Percentiles rank a stretch among this genome's conserved stretches.
phyloP scores from a whole-genome alignment of 306 rosid genomes.

The Quercus suber region DNA sequence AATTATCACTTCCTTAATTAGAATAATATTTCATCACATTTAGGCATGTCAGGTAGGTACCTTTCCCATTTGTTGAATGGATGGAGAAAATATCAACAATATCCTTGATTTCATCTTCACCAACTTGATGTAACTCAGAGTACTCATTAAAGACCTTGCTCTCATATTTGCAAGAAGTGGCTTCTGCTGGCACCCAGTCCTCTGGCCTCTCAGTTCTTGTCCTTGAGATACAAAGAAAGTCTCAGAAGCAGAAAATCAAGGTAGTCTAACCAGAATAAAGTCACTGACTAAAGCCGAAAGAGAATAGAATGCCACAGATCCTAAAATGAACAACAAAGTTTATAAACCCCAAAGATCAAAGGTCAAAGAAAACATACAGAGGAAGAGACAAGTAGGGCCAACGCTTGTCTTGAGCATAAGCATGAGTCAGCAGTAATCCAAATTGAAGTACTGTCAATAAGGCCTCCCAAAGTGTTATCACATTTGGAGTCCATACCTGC shows the following conservation, averaged over 20 bases:
- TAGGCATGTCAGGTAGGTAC: slow-evolving; percentile 34
- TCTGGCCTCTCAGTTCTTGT: slow-evolving; percentile 80
- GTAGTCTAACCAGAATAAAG: slow-evolving; percentile 13
- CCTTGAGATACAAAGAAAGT: slow-evolving; percentile 42
- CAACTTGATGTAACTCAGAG: slow-evolving; percentile 33
- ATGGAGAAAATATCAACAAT: slow-evolving; percentile 58
- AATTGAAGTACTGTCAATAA: slow-evolving; percentile 79
- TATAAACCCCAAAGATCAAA: background rate
- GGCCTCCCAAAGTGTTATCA: slow-evolving; percentile 90
- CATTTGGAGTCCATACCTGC: slow-evolving; percentile 95
- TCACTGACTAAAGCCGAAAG: background rate
- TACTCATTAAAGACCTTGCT: slow-evolving; percentile 7
- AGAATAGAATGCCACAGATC: slow-evolving; percentile 9
- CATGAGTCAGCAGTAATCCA: slow-evolving; percentile 80
- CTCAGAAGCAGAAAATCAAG: slow-evolving; percentile 26
- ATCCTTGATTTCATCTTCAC: slow-evolving; percentile 32
- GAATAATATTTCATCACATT: slow-evolving; percentile 10
- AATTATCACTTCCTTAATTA: background rate
- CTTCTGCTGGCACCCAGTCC: slow-evolving; percentile 91
- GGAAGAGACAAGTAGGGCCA: slow-evolving; percentile 92
- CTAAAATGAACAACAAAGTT: background rate
- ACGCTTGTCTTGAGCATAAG: slow-evolving; percentile 97
- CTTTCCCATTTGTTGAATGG: slow-evolving; percentile 48
- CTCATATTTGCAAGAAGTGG: slow-evolving; percentile 23
- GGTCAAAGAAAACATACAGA: slow-evolving; percentile 45